phyloP scores from a whole-genome alignment of 1,284 basidiomycete species.

The Stereum hirsutum region DNA sequence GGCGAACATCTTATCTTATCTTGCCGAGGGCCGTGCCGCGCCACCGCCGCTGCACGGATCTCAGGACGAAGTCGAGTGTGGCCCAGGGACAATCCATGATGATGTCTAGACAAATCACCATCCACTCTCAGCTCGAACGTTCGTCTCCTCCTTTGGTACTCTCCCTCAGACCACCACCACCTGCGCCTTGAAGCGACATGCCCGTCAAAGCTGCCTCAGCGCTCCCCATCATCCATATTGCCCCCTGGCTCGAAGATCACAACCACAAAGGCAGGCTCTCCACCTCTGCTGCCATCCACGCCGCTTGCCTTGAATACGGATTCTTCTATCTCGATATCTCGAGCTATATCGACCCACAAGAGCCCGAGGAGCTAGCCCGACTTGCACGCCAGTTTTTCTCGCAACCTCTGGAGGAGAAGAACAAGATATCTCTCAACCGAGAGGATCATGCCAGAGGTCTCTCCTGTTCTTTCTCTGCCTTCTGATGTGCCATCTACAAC shows the following conservation, averaged over 20 bases:
- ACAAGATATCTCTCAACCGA: constrained; percentile 51
- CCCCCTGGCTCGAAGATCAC: constrained; percentile 37
- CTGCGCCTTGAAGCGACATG: too few species aligned
- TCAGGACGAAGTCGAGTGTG: too few species aligned
- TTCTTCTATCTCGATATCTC: constrained; percentile 82
- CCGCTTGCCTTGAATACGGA: constrained; percentile 69
- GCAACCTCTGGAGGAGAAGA: constrained; percentile 65
- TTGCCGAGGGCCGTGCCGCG: too few species aligned
- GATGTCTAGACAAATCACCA: too few species aligned
- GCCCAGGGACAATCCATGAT: too few species aligned
- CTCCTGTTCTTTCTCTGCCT: constrained; percentile 10
- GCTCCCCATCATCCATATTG: constrained; percentile 32
- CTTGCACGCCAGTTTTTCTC: constrained; percentile 68
- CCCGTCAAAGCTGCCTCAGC: constrained; percentile 9
- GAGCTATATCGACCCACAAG: constrained; percentile 39
- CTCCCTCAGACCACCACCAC: not conserved
- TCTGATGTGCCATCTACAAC: not conserved
- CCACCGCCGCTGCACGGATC: too few species aligned
- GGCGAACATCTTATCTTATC: too few species aligned
- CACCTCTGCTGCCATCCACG: constrained; percentile 54
- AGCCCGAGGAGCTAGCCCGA: constrained; percentile 56
- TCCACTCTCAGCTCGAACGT: too few species aligned
- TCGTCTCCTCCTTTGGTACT: too few species aligned
- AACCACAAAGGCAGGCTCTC: constrained; percentile 30
- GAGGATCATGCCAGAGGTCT: constrained; percentile 75